A percentile compares a stretch with the other conserved stretches of the same genome.
These are phyloP conservation scores for Cytospora piceae DNA, from an alignment of 2,329 filamentous ascomycete genomes.

Conservation along the genomic window DNA sequence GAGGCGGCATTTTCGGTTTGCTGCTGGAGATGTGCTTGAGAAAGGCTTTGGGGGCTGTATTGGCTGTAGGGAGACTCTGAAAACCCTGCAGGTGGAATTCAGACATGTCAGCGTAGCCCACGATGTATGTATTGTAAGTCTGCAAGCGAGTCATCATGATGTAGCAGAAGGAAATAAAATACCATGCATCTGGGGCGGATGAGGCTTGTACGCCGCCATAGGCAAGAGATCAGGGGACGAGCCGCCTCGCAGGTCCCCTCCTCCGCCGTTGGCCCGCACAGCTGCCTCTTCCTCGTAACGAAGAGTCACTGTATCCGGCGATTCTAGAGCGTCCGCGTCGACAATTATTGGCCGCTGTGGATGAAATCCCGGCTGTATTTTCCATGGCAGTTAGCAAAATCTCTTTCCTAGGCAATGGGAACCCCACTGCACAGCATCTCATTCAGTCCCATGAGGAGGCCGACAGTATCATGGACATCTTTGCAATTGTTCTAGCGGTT, in stretches of 20 bases:
- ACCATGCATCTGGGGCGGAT: slow-evolving; percentile 81
- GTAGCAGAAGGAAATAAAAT: slow-evolving; percentile 46
- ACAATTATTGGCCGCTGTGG: slow-evolving; percentile 61
- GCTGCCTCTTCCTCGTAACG: slow-evolving; percentile 60
- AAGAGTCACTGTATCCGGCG: slow-evolving; percentile 59
- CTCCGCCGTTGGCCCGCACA: slow-evolving; percentile 53
- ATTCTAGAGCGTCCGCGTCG: slow-evolving; percentile 58
- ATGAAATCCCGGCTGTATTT: slow-evolving; percentile 54
- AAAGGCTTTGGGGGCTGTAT: slow-evolving; percentile 49
- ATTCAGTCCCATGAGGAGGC: neutral
- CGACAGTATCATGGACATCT: neutral
- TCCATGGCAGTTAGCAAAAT: slow-evolving; percentile 12
- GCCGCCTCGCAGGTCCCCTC: slow-evolving; percentile 56
- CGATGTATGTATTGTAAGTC: neutral
- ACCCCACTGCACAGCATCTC: neutral
- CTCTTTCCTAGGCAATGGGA: neutral
- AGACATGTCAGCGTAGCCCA: slow-evolving; percentile 5
- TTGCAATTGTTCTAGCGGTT: neutral
- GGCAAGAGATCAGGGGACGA: slow-evolving; percentile 65
- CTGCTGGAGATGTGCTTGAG: slow-evolving; percentile 41
- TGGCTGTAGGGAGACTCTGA: slow-evolving; percentile 56
- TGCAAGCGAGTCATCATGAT: neutral
- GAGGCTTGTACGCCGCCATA: slow-evolving; percentile 84
- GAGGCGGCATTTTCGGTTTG: slow-evolving; percentile 54
- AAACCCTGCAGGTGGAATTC: slow-evolving; percentile 36